Evolutionary conservation across 768 basidiomycete species (phyloP).

Genomic region (Russula dissimulans): DNA sequence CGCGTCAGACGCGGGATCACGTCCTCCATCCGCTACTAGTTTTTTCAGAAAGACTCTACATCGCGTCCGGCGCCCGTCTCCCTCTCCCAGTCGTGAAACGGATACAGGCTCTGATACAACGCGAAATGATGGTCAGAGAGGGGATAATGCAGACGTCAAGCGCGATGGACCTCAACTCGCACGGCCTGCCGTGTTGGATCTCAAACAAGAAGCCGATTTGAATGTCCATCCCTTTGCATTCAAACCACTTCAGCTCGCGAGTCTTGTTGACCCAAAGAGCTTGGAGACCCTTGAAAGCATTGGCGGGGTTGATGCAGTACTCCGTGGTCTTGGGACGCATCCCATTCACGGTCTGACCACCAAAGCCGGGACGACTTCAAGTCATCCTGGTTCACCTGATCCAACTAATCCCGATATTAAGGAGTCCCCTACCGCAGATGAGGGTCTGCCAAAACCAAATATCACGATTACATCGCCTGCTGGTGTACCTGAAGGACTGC

Average conservation of each 20-base stretch:
- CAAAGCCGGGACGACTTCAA: not conserved
- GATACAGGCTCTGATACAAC: conserved; percentile 1
- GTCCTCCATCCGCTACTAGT: conserved; percentile 22
- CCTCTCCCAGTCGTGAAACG: conserved; percentile 18
- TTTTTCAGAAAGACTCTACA: conserved; percentile 9
- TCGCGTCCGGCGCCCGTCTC: conserved; percentile 4
- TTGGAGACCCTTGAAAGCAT: conserved; percentile 53
- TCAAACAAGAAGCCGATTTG: conserved; percentile 35
- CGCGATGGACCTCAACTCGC: conserved; percentile 9
- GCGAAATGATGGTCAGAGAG: conserved; percentile 20
- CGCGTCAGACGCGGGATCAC: conserved; percentile 23
- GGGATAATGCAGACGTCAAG: conserved; percentile 14
- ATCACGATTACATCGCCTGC: conserved; percentile 35
- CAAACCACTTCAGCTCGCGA: conserved; percentile 68
- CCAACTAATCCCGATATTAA: not conserved
- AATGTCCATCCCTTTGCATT: conserved; percentile 67
- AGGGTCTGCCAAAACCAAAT: conserved; percentile 25
- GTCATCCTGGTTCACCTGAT: conserved; percentile 1
- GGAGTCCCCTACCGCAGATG: conserved; percentile 19
- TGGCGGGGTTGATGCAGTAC: conserved; percentile 60
- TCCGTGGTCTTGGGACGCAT: conserved; percentile 69
- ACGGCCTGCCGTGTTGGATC: conserved; percentile 24
- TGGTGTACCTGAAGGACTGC: conserved; percentile 22
- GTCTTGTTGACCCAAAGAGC: conserved; percentile 84
- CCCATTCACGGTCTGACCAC: conserved; percentile 35